phyloP scores from a whole-genome alignment of 306 rosid genomes.

The Quercus engelmannii region DNA sequence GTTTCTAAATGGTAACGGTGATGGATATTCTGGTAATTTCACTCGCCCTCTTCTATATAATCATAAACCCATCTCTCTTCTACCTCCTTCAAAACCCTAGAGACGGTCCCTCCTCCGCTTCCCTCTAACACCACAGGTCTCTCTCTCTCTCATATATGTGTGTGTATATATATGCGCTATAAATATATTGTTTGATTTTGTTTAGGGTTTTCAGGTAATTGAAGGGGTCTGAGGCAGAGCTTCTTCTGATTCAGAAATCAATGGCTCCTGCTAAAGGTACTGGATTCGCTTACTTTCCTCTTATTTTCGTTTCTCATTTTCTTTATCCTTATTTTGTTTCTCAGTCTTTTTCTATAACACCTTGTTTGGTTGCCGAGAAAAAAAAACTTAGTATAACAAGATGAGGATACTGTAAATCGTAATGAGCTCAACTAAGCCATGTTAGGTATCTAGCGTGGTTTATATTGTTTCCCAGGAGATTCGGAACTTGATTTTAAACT shows the following conservation, averaged over 20 bases:
- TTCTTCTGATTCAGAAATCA: constrained; percentile 9
- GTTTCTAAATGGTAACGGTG: neutral
- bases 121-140: constrained; percentile 15
- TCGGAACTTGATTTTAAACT: neutral
- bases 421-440: neutral
- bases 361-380: neutral
- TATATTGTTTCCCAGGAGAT: neutral
- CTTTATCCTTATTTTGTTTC: neutral
- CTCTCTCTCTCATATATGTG: neutral
- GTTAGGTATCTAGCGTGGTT: neutral
- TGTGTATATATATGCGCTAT: too few relatives aligned
- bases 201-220: constrained; percentile 19
- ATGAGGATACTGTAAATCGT: neutral
- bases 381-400: neutral
- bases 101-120: constrained; percentile 11
- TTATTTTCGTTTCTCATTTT: neutral
- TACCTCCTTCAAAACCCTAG: constrained; percentile 19
- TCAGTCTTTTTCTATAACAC: neutral
- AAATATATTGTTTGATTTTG: neutral
- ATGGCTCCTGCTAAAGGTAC: constrained; percentile 74
- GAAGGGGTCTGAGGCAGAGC: constrained; percentile 3
- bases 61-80: neutral
- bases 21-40: constrained; percentile 22
- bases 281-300: neutral
- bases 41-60: neutral